A percentile compares a stretch with the other conserved stretches of the same genome.
phyloP scores from a whole-genome alignment of 1,284 basidiomycete species.

The Ganoderma resinaceum region DNA sequence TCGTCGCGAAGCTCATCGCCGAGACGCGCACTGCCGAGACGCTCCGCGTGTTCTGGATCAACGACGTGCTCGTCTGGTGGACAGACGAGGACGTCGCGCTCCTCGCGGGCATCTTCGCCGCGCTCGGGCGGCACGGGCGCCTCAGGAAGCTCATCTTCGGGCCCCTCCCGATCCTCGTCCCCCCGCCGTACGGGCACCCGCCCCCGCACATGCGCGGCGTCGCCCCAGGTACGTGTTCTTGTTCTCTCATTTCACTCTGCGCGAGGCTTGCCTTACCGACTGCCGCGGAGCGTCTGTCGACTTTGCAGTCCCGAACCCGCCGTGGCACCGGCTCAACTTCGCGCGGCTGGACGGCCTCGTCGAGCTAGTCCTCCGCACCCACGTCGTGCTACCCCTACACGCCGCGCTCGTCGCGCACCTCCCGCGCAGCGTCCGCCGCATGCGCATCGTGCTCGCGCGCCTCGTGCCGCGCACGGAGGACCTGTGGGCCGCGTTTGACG shows the following conservation, averaged over 20 bases:
- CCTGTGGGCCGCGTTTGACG: conserved; percentile 11
- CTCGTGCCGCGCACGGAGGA: background rate
- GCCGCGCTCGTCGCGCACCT: conserved; percentile 9
- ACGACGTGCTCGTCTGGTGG: conserved; percentile 13
- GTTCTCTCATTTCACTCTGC: background rate
- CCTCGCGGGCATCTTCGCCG: conserved; percentile 2
- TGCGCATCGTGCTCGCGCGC: background rate
- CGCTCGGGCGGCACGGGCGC: background rate
- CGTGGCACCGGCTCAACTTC: conserved; percentile 10
- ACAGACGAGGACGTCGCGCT: background rate
- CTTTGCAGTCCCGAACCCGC: background rate
- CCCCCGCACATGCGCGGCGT: background rate
- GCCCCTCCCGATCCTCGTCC: conserved; percentile 6
- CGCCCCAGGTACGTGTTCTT: background rate
- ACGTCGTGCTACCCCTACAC: conserved; percentile 1
- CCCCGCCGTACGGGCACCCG: conserved; percentile 1
- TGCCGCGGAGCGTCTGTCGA: background rate
- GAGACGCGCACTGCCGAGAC: conserved; percentile 10
- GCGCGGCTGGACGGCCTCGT: conserved; percentile 1
- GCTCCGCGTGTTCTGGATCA: conserved; percentile 15
- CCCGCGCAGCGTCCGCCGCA: background rate
- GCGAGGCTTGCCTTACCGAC: background rate
- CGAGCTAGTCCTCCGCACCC: conserved; percentile 9
- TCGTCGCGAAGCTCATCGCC: background rate
- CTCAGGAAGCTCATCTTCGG: conserved; percentile 8